Conservation (phyloP, 495 filamentous ascomycete species). For the Letharia columbiana region DNA sequence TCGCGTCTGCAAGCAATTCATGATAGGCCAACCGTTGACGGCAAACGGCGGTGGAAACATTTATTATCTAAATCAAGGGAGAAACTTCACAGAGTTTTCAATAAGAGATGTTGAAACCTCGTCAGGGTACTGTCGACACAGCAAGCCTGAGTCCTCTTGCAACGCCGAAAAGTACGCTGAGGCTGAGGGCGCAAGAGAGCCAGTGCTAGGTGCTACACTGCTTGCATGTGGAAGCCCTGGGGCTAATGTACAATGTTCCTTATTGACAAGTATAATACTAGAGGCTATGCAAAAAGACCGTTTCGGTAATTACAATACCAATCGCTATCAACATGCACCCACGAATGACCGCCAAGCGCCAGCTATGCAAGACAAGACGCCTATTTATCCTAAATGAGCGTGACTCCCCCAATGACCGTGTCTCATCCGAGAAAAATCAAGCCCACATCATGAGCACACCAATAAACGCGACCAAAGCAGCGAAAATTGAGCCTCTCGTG, state of each 20-base stretch:
- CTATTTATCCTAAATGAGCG: conserved; percentile 23
- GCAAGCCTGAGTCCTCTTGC: background rate
- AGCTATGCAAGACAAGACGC: conserved; percentile 19
- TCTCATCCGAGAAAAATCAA: conserved; percentile 7
- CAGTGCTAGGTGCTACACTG: background rate
- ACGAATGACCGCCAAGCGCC: conserved; percentile 3
- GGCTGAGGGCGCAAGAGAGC: background rate
- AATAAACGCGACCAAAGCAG: conserved; percentile 47
- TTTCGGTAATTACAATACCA: conserved; percentile 3
- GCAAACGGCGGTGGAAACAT: background rate
- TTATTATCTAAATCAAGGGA: background rate
- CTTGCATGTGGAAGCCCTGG: conserved; percentile 2
- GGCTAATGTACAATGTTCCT: conserved; percentile 2
- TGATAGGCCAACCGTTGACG: background rate
- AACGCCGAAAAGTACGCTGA: background rate
- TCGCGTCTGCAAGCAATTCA: background rate
- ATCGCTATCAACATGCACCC: conserved; percentile 5
- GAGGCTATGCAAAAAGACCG: background rate
- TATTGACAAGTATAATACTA: conserved; percentile 11
- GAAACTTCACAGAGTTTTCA: background rate
- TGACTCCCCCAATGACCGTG: conserved; percentile 16
- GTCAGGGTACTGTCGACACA: background rate
- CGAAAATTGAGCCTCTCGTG: conserved; percentile 47
- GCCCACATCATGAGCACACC: conserved; percentile 46
- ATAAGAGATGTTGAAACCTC: background rate